Evolutionary conservation across 345 rosid species (phyloP).

Genomic region (Arabidopsis suecica): DNA sequence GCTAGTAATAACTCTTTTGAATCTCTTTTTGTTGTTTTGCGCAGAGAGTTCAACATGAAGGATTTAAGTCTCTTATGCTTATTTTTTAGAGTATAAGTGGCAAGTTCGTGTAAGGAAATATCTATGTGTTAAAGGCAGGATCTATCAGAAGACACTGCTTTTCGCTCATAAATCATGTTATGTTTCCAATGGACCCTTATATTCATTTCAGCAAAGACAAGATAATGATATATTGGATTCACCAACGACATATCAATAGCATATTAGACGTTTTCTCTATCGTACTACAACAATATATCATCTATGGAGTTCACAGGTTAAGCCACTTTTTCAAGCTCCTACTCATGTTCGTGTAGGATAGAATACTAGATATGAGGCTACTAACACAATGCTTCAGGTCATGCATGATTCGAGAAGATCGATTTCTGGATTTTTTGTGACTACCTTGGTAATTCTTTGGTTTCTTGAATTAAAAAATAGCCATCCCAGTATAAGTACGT

Average conservation of each 20-base stretch:
- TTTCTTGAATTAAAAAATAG: too few relatives aligned
- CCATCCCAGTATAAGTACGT: too few relatives aligned
- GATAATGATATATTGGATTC: not conserved
- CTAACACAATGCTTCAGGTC: too few relatives aligned
- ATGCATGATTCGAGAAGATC: too few relatives aligned
- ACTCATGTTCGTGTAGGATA: too few relatives aligned
- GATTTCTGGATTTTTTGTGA: too few relatives aligned
- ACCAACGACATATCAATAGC: not conserved
- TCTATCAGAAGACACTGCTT: not conserved
- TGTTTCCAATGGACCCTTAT: not conserved
- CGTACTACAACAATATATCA: not conserved
- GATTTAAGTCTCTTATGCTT: not conserved
- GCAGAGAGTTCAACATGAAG: not conserved
- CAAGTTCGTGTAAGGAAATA: not conserved
- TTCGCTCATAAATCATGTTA: not conserved
- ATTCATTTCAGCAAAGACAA: not conserved
- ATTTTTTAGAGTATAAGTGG: not conserved
- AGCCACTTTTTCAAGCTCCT: not conserved
- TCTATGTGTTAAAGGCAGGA: not conserved
- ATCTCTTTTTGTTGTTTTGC: not conserved
- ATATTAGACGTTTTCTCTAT: not conserved
- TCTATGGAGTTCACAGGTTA: not conserved
- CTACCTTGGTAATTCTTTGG: too few relatives aligned
- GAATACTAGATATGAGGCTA: too few relatives aligned
- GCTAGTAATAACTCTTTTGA: not conserved